A percentile compares a stretch with the other conserved stretches of the same genome.
Conservation (phyloP, 495 filamentous ascomycete species). For the Stereocaulon alpinum region DNA sequence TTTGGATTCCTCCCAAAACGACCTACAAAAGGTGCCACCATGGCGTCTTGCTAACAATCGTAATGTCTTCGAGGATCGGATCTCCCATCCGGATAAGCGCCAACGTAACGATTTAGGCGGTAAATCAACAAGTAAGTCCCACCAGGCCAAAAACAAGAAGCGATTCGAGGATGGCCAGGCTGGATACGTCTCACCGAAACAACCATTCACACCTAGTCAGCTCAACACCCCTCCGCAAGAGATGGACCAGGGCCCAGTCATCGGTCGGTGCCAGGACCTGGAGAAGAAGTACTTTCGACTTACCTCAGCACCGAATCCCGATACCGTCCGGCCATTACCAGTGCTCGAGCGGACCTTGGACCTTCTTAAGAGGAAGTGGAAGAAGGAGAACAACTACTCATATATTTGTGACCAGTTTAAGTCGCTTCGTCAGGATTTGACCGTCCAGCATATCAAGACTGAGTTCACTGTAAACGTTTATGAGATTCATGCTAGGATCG, state of each 20-base stretch:
- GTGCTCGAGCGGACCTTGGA: constrained; percentile 77
- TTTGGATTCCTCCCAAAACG: constrained; percentile 30
- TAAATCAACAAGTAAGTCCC: constrained; percentile 71
- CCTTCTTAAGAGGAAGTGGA: constrained; percentile 88
- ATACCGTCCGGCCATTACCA: constrained; percentile 73
- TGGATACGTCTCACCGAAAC: constrained; percentile 10
- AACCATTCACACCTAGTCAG: constrained; percentile 48
- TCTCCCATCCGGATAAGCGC: constrained; percentile 60
- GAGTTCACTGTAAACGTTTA: constrained; percentile 93
- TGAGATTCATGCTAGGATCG: constrained; percentile 95
- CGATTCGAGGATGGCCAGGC: constrained; percentile 55
- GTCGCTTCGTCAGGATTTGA: constrained; percentile 94
- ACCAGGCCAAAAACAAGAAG: constrained; percentile 78
- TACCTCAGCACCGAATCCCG: constrained; percentile 76
- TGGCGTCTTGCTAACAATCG: constrained; percentile 57
- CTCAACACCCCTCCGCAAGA: constrained; percentile 50
- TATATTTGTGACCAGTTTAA: constrained; percentile 99
- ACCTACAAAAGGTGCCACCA: constrained; percentile 44
- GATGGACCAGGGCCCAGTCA: constrained; percentile 61
- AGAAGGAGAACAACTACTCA: constrained; percentile 80
- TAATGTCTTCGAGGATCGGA: constrained; percentile 63
- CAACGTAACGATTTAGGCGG: constrained; percentile 38
- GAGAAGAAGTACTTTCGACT: constrained; percentile 94
- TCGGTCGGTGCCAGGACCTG: constrained; percentile 72
- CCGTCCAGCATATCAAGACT: constrained; percentile 92